Percentiles rank a stretch among this genome's conserved stretches.
Evolutionary conservation across 192 early-diverging fungal genomes (phyloP).

Genomic region (Borealophlyctis nickersoniae): DNA sequence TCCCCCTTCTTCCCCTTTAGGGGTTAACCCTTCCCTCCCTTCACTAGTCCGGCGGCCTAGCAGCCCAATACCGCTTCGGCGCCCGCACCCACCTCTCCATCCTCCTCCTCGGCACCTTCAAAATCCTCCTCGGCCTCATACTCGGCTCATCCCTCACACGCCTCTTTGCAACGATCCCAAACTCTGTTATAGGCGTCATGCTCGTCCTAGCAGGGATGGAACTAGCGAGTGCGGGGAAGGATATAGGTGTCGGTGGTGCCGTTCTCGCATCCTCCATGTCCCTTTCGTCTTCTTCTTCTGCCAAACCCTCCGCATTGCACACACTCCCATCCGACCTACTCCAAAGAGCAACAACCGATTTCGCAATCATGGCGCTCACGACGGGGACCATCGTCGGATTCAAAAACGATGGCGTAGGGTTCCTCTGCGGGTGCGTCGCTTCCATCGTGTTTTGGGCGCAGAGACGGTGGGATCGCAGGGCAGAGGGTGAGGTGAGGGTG

Average conservation of each 20-base stretch:
- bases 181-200: constrained; percentile 81
- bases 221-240: constrained; percentile 52
- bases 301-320: constrained; percentile 7
- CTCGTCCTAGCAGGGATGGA: constrained; percentile 80
- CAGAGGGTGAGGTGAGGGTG: no score
- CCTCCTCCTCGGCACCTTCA: constrained; percentile 70
- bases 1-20: no score
- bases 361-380: constrained; percentile 70
- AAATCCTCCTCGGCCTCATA: constrained; percentile 75
- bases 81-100: constrained; percentile 78
- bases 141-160: constrained; percentile 77
- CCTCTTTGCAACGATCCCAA: constrained; percentile 70
- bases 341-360: constrained; percentile 17
- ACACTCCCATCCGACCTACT: constrained; percentile 15
- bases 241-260: constrained; percentile 41
- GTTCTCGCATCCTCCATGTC: constrained; percentile 14
- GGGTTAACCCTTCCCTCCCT: constrained; percentile 13
- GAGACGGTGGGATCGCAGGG: no score
- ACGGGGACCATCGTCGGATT: constrained; percentile 69
- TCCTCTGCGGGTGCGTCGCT: constrained; percentile 63
- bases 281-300: constrained; percentile 12
- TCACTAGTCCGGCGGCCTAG: constrained; percentile 84
- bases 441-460: constrained; percentile 38
- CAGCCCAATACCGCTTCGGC: constrained; percentile 93
- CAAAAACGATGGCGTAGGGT: constrained; percentile 79